phyloP scores from a whole-genome alignment of 176 grass and related monocot genomes.

The maize (Zea mays) region Zm-B73-REFERENCE-NAM-5.0 NC_050104.1:132690001-132690500 shows the following conservation, averaged over 20 bases:
- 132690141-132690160: conserved; percentile 85
- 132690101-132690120: conserved; percentile 14
- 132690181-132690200: conserved; percentile 61
- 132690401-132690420: conserved; percentile 41
- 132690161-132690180: conserved; percentile 68
- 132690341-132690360: conserved; percentile 72
- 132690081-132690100: not conserved
- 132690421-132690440: conserved; percentile 96
- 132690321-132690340: conserved; percentile 92
- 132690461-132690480: conserved; percentile 66
- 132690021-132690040: no score
- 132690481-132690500: not conserved
- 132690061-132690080: not conserved
- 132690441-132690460: conserved; percentile 76
- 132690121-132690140: conserved; percentile 49
- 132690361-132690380: conserved; percentile 73
- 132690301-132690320: conserved; percentile 7
- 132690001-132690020: no score
- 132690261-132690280: no score
- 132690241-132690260: no score
- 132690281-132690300: not conserved
- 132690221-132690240: conserved; percentile 60
- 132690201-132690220: conserved; percentile 95
- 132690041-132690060: no score
- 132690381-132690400: conserved; percentile 48